A percentile compares a stretch with the other conserved stretches of the same genome.
phyloP scores from a whole-genome alignment of 768 basidiomycete species.

The Suillus paluster region DNA sequence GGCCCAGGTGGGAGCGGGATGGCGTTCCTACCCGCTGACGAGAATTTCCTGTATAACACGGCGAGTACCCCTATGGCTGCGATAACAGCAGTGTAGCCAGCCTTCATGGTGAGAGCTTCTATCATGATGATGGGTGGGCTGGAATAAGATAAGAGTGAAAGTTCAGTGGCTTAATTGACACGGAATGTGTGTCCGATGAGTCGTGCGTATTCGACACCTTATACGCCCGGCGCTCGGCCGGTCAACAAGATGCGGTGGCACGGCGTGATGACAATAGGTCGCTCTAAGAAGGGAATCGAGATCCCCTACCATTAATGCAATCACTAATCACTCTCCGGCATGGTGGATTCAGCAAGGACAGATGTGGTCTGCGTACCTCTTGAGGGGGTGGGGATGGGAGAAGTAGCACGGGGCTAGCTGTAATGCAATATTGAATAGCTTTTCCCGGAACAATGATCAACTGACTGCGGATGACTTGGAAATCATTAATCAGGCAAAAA shows the following conservation, averaged over 20 bases:
- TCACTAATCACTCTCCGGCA: too few species aligned
- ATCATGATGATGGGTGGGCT: conserved; percentile 33
- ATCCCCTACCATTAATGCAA: too few species aligned
- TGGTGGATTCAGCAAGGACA: too few species aligned
- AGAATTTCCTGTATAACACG: conserved; percentile 7
- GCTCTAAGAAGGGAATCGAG: too few species aligned
- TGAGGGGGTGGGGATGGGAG: too few species aligned
- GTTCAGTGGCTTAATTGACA: conserved; percentile 24
- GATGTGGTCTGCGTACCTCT: too few species aligned
- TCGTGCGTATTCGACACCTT: conserved; percentile 34
- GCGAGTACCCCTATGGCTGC: conserved; percentile 31
- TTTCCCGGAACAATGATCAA: neutral
- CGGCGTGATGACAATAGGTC: too few species aligned
- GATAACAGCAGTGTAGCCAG: conserved; percentile 50
- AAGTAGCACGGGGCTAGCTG: conserved; percentile 14
- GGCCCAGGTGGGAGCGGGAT: conserved; percentile 24
- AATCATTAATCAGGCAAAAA: too few species aligned
- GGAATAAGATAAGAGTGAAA: conserved; percentile 40
- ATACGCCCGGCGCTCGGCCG: conserved; percentile 26
- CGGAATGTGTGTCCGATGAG: neutral
- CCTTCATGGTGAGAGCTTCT: conserved; percentile 32
- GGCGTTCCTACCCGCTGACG: neutral
- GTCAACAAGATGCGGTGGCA: conserved; percentile 25
- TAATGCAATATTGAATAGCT: conserved; percentile 9
- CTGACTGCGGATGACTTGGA: too few species aligned